These are phyloP conservation scores for Elaphomyces granulatus DNA, from an alignment of 495 filamentous ascomycete genomes.

Conservation along the genomic window DNA sequence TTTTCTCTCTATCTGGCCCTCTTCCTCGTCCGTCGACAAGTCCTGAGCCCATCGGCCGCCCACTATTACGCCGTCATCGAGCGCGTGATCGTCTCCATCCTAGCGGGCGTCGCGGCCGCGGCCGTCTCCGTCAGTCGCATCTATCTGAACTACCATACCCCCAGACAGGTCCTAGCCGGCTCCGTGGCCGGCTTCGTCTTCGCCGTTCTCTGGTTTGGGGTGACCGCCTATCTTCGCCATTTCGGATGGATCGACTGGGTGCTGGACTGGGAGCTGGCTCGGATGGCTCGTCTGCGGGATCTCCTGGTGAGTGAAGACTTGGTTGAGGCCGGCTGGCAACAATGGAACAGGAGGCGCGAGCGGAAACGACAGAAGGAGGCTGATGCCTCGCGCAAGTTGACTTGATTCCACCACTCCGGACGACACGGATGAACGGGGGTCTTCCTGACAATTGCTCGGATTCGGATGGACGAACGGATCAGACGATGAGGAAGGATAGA, in stretches of 20 bases:
- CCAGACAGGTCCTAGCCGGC: conserved; percentile 72
- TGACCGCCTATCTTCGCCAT: conserved; percentile 48
- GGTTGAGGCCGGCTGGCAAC: conserved; percentile 83
- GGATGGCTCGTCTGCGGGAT: conserved; percentile 60
- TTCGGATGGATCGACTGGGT: conserved; percentile 54
- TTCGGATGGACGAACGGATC: too few species aligned
- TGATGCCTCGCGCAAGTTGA: conserved; percentile 16
- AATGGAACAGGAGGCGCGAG: conserved; percentile 54
- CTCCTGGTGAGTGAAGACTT: conserved; percentile 82
- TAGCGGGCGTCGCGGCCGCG: conserved; percentile 44
- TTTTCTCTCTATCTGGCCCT: conserved; percentile 71
- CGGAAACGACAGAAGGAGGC: conserved; percentile 18
- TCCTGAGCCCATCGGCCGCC: conserved; percentile 38
- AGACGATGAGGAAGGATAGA: too few species aligned
- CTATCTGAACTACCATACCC: conserved; percentile 90
- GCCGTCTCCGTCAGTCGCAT: conserved; percentile 66
- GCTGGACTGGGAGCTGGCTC: conserved; percentile 49
- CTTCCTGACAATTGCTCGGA: too few species aligned
- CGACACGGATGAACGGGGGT: too few species aligned
- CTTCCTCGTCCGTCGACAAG: conserved; percentile 68
- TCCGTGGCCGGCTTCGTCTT: conserved; percentile 53
- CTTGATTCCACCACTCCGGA: too few species aligned
- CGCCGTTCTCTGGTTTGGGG: conserved; percentile 64
- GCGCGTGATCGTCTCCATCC: conserved; percentile 40
- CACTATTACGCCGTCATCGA: conserved; percentile 36